Evolutionary conservation across 108 stramenopile species (phyloP), one percentile per base, ranked within the genome.

Genomic region (Chaetoceros tenuissimus): DNA sequence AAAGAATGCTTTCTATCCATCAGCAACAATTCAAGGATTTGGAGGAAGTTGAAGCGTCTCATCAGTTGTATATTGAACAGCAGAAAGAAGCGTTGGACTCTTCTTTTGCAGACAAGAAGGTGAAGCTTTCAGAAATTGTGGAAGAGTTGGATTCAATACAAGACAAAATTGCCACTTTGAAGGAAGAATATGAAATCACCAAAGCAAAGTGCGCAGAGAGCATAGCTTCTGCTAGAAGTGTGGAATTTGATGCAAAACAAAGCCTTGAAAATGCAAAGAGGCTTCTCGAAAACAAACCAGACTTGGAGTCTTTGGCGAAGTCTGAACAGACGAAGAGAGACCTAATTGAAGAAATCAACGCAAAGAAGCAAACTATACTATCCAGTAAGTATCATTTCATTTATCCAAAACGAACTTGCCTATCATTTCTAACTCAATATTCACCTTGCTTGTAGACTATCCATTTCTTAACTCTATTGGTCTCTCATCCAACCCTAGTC

Each of bases 81-180:
- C n/a, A n/a, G n/a, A n/a, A n/a, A n/a, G n/a, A n/a, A n/a, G n/a
- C n/a, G n/a, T n/a, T n/a, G n/a, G n/a, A n/a, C n/a, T n/a, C n/a
- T n/a, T n/a, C n/a, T n/a, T n/a, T n/a, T n/a, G n/a, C n/a, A n/a
- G n/a, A n/a, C n/a, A n/a, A n/a, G n/a, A n/a, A n/a, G n/a, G n/a
- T n/a, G n/a, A n/a, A n/a, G n/a, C n/a, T n/a, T n/a, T n/a, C n/a
- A n/a, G n/a, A n/a, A n/a, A n/a, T n/a, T n/a, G 46, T 47, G 46
- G 3, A 21, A 21, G 46, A 47, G 46, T 47, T 47, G 22, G 46
- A 47, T 47, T 47, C 46, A 19, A 43, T 43, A 43, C 43, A 43
- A 16, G 46, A 47, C 3, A 3, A 47, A 21, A 22, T 2, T 47
- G 22, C 46, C 19, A 2, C 46, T 21, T 1, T 1, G 1, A 1